Conservation (phyloP, 805 yeast species). For the Nakazawaea sp. region DNA sequence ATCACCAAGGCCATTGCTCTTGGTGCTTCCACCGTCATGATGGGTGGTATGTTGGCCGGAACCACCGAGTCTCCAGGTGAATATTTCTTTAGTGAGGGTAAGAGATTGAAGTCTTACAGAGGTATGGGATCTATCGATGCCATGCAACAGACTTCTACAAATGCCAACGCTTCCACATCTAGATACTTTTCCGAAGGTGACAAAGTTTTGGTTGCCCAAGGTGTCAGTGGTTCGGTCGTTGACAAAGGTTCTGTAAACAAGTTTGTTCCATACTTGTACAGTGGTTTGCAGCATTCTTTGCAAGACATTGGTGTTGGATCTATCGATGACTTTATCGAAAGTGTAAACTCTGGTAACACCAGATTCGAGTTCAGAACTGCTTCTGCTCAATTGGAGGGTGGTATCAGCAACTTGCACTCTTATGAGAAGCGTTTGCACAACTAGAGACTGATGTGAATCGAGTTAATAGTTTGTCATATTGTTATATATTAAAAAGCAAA, state of each 20-base stretch:
- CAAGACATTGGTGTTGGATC: constrained; percentile 93
- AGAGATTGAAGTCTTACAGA: constrained; percentile 94
- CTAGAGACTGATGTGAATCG: constrained; percentile 30
- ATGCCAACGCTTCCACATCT: constrained; percentile 96
- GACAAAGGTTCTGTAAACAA: constrained; percentile 95
- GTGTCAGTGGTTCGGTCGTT: constrained; percentile 94
- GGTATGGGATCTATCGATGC: constrained; percentile 99
- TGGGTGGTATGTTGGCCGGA: constrained; percentile 99
- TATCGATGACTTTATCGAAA: constrained; percentile 51
- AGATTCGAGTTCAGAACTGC: constrained; percentile 98
- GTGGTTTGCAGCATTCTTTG: constrained; percentile 96
- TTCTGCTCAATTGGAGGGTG: constrained; percentile 98
- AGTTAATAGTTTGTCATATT: background rate
- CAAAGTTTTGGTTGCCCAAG: constrained; percentile 95
- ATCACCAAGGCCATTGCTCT: constrained; percentile 93
- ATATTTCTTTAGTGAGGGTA: constrained; percentile 96
- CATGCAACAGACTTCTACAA: constrained; percentile 83
- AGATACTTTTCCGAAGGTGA: constrained; percentile 97
- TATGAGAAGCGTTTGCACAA: constrained; percentile 96
- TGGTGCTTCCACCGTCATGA: constrained; percentile 97
- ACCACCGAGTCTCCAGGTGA: constrained; percentile 98
- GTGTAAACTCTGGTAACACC: constrained; percentile 60
- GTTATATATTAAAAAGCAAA: no score
- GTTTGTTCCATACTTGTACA: constrained; percentile 88
- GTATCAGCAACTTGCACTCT: constrained; percentile 92